A percentile compares a stretch with the other conserved stretches of the same genome.
These are phyloP conservation scores for Oryza officinalis DNA, from an alignment of 176 grass and related monocot genomes.

Conservation along the genomic window DNA sequence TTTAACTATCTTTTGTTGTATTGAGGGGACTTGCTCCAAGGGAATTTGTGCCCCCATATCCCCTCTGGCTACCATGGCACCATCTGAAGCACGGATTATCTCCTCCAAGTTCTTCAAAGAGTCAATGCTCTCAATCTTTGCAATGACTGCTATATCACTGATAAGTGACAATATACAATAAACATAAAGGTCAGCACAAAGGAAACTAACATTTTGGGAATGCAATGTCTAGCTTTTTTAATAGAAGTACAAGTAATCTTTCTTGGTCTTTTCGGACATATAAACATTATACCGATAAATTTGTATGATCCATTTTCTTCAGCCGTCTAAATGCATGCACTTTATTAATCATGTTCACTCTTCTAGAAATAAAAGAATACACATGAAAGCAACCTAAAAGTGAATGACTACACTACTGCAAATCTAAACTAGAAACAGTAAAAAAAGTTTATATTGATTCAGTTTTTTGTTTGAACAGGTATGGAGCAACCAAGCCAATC, in stretches of 20 bases:
- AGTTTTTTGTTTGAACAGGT: conserved; percentile 8
- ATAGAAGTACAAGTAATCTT: background rate
- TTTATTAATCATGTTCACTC: background rate
- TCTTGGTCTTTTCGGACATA: background rate
- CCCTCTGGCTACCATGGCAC: conserved; percentile 92
- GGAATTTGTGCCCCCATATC: conserved; percentile 96
- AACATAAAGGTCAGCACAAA: conserved; percentile 25
- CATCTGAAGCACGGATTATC: conserved; percentile 86
- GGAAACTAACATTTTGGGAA: conserved; percentile 21
- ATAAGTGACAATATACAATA: conserved; percentile 49
- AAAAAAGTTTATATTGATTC: background rate
- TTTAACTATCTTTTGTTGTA: conserved; percentile 90
- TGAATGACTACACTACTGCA: background rate
- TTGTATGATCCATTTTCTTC: background rate
- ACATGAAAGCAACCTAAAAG: background rate
- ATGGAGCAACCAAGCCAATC: background rate
- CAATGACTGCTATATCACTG: conserved; percentile 89
- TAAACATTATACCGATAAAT: background rate
- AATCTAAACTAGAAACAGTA: background rate
- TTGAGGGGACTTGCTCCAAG: conserved; percentile 85
- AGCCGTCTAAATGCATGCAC: background rate
- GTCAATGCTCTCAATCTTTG: conserved; percentile 95
- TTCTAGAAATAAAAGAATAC: conserved; percentile 26
- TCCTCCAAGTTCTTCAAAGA: conserved; percentile 84
- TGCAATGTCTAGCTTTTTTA: background rate